phyloP scores from a whole-genome alignment of 169 alveolate species.

The Plasmodium berghei region DNA sequence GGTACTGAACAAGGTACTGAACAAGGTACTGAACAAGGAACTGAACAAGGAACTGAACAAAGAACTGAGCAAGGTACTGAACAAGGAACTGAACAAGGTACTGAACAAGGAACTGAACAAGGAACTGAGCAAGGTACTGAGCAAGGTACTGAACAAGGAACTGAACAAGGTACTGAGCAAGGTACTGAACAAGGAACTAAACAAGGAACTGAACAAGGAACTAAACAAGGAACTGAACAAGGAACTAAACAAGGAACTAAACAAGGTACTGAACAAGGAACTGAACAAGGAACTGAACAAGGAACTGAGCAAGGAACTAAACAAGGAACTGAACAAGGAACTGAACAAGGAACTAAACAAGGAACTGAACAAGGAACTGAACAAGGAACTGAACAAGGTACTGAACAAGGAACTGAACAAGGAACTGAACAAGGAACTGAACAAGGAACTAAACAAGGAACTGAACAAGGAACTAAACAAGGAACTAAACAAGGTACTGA shows the following conservation, averaged over 20 bases:
- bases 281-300: neutral
- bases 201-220: neutral
- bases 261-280: neutral
- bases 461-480: neutral
- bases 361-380: neutral
- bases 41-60: neutral
- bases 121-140: neutral
- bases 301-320: neutral
- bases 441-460: neutral
- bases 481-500: neutral
- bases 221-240: neutral
- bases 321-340: neutral
- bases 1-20: too few species aligned
- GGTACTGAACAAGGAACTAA: neutral
- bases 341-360: neutral
- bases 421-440: neutral
- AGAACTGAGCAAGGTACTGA: neutral
- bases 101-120: neutral
- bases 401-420: neutral
- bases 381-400: neutral
- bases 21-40: neutral
- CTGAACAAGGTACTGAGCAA: neutral
- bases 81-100: neutral
- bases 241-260: neutral
- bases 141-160: neutral